Conservation (phyloP, 2,329 filamentous ascomycete species). For the Fusarium chuoi region DNA sequence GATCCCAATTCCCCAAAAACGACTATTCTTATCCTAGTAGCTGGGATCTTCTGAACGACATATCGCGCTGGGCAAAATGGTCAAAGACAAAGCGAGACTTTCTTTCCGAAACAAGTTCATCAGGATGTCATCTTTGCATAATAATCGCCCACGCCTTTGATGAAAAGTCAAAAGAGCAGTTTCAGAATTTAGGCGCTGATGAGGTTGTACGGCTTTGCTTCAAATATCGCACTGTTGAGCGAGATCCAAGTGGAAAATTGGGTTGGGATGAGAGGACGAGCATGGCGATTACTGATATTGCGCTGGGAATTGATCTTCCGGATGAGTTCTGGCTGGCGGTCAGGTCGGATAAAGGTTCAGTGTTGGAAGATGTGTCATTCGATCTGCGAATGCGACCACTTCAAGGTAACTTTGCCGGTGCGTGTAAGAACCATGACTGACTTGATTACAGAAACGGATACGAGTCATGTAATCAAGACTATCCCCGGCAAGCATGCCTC, state of each 20-base stretch:
- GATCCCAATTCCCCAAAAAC: neutral
- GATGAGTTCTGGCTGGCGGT: neutral
- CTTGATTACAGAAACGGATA: neutral
- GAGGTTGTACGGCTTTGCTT: neutral
- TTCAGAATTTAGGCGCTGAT: accelerated
- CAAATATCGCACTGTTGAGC: neutral
- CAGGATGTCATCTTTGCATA: slow-evolving; percentile 6
- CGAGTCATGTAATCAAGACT: neutral
- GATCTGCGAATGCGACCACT: neutral
- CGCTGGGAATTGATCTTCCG: neutral
- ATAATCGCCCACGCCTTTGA: neutral
- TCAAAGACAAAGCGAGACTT: neutral
- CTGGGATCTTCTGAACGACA: neutral
- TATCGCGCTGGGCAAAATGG: neutral
- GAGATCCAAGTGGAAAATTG: neutral
- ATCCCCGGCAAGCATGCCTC: neutral
- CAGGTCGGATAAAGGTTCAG: neutral
- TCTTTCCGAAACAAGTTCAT: neutral
- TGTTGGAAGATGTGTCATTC: neutral
- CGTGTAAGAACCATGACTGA: accelerated
- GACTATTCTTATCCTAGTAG: accelerated
- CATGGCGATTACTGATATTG: neutral
- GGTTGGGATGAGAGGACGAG: neutral
- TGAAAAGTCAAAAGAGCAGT: neutral
- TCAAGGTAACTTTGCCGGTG: neutral